Percentiles rank a stretch among this genome's conserved stretches.
Evolutionary conservation across 331 rosid species (phyloP).

Genomic region (Acacia concinna): DNA sequence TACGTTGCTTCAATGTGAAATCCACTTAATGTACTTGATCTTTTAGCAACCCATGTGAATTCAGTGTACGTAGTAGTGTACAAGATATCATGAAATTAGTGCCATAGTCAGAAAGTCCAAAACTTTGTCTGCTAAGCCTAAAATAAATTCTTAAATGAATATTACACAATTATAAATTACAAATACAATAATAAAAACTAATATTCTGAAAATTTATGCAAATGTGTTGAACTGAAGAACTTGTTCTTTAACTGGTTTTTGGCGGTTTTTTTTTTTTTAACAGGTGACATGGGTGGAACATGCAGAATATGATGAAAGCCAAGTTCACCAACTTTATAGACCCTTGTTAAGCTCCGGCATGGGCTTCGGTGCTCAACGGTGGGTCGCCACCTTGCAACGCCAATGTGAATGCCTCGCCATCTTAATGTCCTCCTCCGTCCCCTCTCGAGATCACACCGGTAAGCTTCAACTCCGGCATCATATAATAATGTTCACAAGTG

Average conservation of each 20-base stretch:
- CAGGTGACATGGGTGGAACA: conserved; percentile 99
- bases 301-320: conserved; percentile 85
- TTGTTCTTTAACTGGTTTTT: not conserved
- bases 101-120: not conserved
- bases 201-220: not conserved
- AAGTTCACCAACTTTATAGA: conserved; percentile 71
- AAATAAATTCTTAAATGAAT: not conserved
- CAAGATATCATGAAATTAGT: not conserved
- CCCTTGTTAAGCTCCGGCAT: conserved; percentile 77
- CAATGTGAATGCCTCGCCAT: conserved; percentile 88
- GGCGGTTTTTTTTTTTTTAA: not conserved
- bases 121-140: no score
- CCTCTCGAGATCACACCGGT: conserved; percentile 71
- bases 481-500: no score
- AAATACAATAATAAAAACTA: not conserved
- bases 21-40: not conserved
- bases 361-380: conserved; percentile 91
- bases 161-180: not conserved
- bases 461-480: not conserved
- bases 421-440: conserved; percentile 73
- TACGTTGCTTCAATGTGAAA: not conserved
- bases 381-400: conserved; percentile 92
- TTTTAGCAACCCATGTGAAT: not conserved
- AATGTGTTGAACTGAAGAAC: not conserved
- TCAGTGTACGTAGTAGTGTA: not conserved